Evolutionary conservation across 2,329 filamentous ascomycete species (phyloP).

Genomic region (Alternaria dauci): DNA sequence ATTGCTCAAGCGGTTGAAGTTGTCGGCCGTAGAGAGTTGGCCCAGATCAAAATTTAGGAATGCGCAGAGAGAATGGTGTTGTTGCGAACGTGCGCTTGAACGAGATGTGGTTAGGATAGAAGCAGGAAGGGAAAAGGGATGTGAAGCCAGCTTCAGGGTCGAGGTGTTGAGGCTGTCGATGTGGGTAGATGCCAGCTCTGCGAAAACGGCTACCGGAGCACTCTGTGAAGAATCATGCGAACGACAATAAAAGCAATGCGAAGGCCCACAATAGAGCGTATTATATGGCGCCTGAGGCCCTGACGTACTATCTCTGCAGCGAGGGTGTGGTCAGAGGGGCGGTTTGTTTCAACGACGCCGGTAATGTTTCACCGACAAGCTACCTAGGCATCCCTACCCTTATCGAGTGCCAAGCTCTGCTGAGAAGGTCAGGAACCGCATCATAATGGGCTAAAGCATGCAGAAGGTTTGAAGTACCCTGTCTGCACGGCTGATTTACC

Average conservation of each 20-base stretch:
- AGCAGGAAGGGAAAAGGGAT: constrained; percentile 1
- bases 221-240: constrained; percentile 1
- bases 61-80: constrained; percentile 2
- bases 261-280: constrained; percentile 15
- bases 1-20: constrained; percentile 6
- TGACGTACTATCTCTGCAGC: constrained; percentile 9
- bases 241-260: not conserved
- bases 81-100: constrained; percentile 8
- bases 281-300: constrained; percentile 21
- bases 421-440: constrained; percentile 17
- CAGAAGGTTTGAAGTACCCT: constrained; percentile 17
- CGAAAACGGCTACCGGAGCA: constrained; percentile 14
- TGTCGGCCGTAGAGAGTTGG: constrained; percentile 6
- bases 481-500: constrained; percentile 10
- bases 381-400: constrained; percentile 11
- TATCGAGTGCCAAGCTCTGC: constrained; percentile 8
- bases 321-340: constrained; percentile 17
- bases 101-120: constrained; percentile 2
- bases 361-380: constrained; percentile 25
- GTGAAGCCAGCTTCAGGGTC: constrained; percentile 15
- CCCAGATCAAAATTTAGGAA: constrained; percentile 15
- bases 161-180: not conserved
- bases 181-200: constrained; percentile 2
- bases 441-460: constrained; percentile 16
- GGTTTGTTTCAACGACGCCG: constrained; percentile 30